Base-by-base conservation (phyloP, 2,329 filamentous ascomycete genomes). In the Pyrenochaeta sp. region DNA sequence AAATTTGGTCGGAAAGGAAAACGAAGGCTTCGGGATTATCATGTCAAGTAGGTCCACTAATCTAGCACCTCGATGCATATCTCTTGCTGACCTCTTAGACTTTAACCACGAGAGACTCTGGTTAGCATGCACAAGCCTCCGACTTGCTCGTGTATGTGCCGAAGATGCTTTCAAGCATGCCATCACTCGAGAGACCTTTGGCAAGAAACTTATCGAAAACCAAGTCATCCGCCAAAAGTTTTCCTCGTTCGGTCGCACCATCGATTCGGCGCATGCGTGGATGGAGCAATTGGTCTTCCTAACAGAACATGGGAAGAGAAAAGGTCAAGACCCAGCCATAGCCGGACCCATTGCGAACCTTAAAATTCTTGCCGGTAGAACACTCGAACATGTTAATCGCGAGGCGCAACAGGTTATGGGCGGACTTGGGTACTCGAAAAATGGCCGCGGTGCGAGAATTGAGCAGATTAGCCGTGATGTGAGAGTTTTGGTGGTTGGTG, bases 81-180 rank as follows among this genome's bases (percentile, higher is more conserved):
- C 22, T 37, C 15, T 20, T 13, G 6, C 26, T 38, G 18, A 38
- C 24, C 26, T 11, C 28, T 7, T 18, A 41, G 93, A 92, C 74
- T 93, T 93, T 75, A 92, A 92, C 77, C 88, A 92, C 20, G 88
- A 90, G 74, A 81, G 87, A 15, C 89, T 85, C 80, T 84, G 79
- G 70, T 88, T 90, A 85, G 76, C 77, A 45, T 84, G 81, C 77
- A 68, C 67, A 35, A 81, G 83, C 6, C 77, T 85, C 43, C 83
- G 87, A 36, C 77, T 80, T 70, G 81, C 78, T 45, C 80, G 88
- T 49, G 78, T 79, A 1, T 81, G 90, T 10, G 83, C 88, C 8
- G 88, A 92, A 68, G 89, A 93, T 66, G 90, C 84, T 59, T 75
- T 92, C 53, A 91, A 91, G 69, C 94, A 90, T 89, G 78, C 84